Base-by-base conservation (phyloP, 2,329 filamentous ascomycete species). In the Botrytis deweyae region DNA sequence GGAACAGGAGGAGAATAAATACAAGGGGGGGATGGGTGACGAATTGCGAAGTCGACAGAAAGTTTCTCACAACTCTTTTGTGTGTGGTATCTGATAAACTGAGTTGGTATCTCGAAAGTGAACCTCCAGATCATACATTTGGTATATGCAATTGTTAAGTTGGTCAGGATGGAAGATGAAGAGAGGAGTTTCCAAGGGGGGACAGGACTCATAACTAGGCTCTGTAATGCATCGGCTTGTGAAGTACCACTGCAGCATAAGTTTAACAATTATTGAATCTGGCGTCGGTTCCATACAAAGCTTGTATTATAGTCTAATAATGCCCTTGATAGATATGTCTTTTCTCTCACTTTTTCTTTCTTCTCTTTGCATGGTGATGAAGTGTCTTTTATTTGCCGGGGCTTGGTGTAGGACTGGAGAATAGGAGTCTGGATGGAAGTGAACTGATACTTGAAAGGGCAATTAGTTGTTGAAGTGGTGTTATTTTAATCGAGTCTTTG, bases 121-220 rank as follows among this genome's bases (percentile, higher is more conserved):
- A 78, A 78, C 76, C 77, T 79, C 74, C 73, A 76, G 74, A 73
- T 74, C 74, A 76, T 79, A 68, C 75, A 72, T 72, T 72, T 72
- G 49, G 46, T 72, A 72, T 67, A 72, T 58, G 70, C 40, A 72
- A 76, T 58, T 77, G 67, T 74, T 40, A 40, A 66, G 70, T 55
- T 66, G 69, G 75, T 77, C 46, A 29, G 20, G 33, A 67, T 67
- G 64, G 46, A 52, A 33, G 40, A 64, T 75, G 52, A 74, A 73
- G 71, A 70, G 72, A 58, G 71, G 72, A 75, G 66, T 61, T 73
- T 44, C 14, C 52, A 29, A 74, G 49, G 66, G 40, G 49, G 49
- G 62, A 38, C 29, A 72, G 58, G 70, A 72, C 70, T 72, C 62
- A 67, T 59, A 44, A 68, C 59, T 29, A 59, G 52, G 52, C n/a